Conservation (phyloP, 2,329 filamentous ascomycete genomes). For the Fusarium austroafricanum region DNA sequence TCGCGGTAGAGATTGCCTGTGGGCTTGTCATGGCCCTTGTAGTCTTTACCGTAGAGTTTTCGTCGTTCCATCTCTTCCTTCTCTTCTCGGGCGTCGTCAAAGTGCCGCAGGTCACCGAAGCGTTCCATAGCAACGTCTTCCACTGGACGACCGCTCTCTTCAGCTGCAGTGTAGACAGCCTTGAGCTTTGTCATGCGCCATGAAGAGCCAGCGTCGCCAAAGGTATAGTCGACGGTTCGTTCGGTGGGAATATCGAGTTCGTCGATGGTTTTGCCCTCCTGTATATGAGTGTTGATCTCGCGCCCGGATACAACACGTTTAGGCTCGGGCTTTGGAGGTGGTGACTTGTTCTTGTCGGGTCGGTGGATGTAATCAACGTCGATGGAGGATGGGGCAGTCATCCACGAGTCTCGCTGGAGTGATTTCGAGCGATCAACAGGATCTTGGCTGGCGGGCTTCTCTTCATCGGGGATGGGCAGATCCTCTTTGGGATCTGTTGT, state of each 20-base stretch:
- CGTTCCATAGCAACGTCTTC: constrained; percentile 87
- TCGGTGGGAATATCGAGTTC: constrained; percentile 61
- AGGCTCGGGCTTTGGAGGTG: constrained; percentile 67
- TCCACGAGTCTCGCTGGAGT: constrained; percentile 87
- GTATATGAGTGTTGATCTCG: constrained; percentile 79
- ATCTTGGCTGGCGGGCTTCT: constrained; percentile 51
- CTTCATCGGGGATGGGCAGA: constrained; percentile 63
- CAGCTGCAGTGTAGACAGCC: constrained; percentile 81
- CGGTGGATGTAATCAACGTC: constrained; percentile 86
- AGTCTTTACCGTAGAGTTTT: constrained; percentile 84
- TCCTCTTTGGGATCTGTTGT: constrained; percentile 62
- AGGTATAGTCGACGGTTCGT: constrained; percentile 75
- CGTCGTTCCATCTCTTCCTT: constrained; percentile 89
- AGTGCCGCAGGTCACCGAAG: constrained; percentile 83
- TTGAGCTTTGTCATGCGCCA: constrained; percentile 98
- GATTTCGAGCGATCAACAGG: constrained; percentile 45
- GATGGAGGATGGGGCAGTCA: constrained; percentile 82
- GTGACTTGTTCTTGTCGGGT: constrained; percentile 66
- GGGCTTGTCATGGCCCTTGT: constrained; percentile 86
- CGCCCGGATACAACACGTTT: constrained; percentile 80
- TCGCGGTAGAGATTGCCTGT: constrained; percentile 88
- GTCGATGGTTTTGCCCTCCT: constrained; percentile 59
- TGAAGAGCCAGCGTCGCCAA: constrained; percentile 88
- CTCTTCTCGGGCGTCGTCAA: constrained; percentile 94
- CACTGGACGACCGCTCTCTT: constrained; percentile 76